These are phyloP conservation scores for Pichia heedii DNA, from an alignment of 805 yeast genomes.

Conservation along the genomic window DNA sequence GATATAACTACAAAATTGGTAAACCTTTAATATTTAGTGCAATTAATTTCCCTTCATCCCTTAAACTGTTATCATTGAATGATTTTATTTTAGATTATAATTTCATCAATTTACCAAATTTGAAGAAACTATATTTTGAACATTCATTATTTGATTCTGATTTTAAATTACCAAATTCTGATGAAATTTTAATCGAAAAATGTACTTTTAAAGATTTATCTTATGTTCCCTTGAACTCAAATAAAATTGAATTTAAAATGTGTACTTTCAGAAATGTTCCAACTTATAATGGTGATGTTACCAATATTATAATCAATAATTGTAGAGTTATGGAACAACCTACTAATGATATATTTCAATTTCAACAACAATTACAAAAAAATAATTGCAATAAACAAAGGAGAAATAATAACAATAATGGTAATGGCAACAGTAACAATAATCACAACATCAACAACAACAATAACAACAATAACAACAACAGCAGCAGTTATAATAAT, in stretches of 20 bases:
- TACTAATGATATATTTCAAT: conserved; percentile 19
- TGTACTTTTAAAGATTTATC: conserved; percentile 25
- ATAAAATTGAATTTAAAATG: conserved; percentile 24
- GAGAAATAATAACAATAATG: conserved; percentile 1
- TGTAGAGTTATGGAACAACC: conserved; percentile 26
- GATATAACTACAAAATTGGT: conserved; percentile 24
- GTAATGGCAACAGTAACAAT: not conserved
- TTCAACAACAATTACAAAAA: conserved; percentile 18
- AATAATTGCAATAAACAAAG: conserved; percentile 3
- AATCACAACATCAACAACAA: conserved; percentile 5
- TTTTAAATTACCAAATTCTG: conserved; percentile 21
- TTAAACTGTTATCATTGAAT: conserved; percentile 21
- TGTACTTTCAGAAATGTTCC: conserved; percentile 25
- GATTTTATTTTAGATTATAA: conserved; percentile 24
- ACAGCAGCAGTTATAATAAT: conserved; percentile 3
- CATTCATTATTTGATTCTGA: conserved; percentile 26
- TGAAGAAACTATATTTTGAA: conserved; percentile 21
- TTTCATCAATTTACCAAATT: conserved; percentile 17
- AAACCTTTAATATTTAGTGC: conserved; percentile 24
- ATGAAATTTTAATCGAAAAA: conserved; percentile 23
- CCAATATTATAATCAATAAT: conserved; percentile 21
- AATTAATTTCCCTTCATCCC: conserved; percentile 21
- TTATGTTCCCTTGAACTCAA: conserved; percentile 15
- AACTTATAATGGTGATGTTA: conserved; percentile 20
- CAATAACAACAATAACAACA: conserved; percentile 6